phyloP scores from a whole-genome alignment of 2,329 filamentous ascomycete genomes.

The Biscogniauxia mediterranea region DNA sequence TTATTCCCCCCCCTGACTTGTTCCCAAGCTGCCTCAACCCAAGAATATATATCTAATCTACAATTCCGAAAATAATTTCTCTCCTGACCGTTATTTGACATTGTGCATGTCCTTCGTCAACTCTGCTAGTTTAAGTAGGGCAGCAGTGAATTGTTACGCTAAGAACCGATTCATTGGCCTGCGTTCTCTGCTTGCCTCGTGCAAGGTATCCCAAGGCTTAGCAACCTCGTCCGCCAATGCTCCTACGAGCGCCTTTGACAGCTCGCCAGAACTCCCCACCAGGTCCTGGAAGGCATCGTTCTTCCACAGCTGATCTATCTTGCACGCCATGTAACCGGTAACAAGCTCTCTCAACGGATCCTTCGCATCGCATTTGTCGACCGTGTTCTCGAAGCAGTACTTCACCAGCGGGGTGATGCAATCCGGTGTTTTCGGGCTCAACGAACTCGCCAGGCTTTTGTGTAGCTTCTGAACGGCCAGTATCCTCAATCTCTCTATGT shows the following conservation, averaged over 20 bases:
- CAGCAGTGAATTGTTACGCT: too few species aligned
- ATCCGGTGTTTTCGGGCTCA: slow-evolving; percentile 29
- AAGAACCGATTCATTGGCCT: too few species aligned
- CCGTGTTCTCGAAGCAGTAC: slow-evolving; percentile 36
- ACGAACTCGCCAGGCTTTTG: slow-evolving; percentile 26
- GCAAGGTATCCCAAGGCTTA: neutral
- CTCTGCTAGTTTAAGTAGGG: too few species aligned
- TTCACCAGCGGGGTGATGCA: slow-evolving; percentile 34
- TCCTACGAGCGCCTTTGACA: neutral
- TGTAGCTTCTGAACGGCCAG: slow-evolving; percentile 35
- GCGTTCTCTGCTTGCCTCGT: too few species aligned
- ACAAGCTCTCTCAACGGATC: slow-evolving; percentile 3
- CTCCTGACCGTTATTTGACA: too few species aligned
- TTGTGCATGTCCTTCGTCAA: too few species aligned
- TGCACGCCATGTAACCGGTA: neutral
- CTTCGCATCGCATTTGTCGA: slow-evolving; percentile 3
- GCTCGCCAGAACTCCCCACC: neutral
- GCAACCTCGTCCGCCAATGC: neutral
- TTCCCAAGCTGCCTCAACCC: too few species aligned
- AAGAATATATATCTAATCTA: too few species aligned
- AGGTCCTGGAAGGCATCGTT: neutral
- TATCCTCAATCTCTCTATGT: slow-evolving; percentile 32
- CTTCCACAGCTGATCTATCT: neutral
- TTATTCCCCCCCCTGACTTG: too few species aligned
- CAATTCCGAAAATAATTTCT: too few species aligned